A percentile compares a stretch with the other conserved stretches of the same genome.
Conservation (phyloP, 352 stramenopile species). For the Phytophthora foliorum region DNA sequence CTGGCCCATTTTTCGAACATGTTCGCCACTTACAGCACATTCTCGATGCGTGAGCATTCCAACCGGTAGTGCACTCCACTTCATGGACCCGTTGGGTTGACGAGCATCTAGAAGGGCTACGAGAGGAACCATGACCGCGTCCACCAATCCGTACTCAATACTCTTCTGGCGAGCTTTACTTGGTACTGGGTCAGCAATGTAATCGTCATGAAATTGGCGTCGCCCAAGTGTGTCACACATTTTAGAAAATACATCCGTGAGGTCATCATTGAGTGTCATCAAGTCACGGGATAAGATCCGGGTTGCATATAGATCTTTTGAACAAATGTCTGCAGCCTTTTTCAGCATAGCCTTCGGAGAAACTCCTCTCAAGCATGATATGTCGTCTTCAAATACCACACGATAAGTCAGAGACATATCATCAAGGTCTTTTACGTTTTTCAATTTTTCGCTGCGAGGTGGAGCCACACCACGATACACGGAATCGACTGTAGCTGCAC, state of each 20-base stretch:
- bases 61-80: slow-evolving; percentile 3
- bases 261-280: slow-evolving; percentile 40
- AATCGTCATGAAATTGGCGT: not conserved
- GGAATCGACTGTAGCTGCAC: slow-evolving; percentile 18
- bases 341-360: slow-evolving; percentile 21
- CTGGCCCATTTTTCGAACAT: not conserved
- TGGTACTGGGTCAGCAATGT: not conserved
- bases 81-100: slow-evolving; percentile 22
- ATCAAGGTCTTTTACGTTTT: not conserved
- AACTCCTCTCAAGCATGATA: slow-evolving; percentile 13
- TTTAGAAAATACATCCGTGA: slow-evolving; percentile 32
- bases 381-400: slow-evolving; percentile 29
- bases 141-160: slow-evolving; percentile 18
- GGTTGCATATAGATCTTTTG: slow-evolving; percentile 24
- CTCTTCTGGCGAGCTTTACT: not conserved
- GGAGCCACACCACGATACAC: slow-evolving; percentile 16
- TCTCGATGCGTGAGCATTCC: not conserved
- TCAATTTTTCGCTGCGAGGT: not conserved
- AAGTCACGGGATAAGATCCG: slow-evolving; percentile 44
- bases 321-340: slow-evolving; percentile 21
- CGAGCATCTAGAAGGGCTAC: slow-evolving; percentile 36
- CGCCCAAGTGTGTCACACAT: slow-evolving; percentile 30
- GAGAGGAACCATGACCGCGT: slow-evolving; percentile 31
- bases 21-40: not conserved
- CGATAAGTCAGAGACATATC: slow-evolving; percentile 35